phyloP scores from a whole-genome alignment of 257 asterid species.

The Linaria vulgaris region DNA sequence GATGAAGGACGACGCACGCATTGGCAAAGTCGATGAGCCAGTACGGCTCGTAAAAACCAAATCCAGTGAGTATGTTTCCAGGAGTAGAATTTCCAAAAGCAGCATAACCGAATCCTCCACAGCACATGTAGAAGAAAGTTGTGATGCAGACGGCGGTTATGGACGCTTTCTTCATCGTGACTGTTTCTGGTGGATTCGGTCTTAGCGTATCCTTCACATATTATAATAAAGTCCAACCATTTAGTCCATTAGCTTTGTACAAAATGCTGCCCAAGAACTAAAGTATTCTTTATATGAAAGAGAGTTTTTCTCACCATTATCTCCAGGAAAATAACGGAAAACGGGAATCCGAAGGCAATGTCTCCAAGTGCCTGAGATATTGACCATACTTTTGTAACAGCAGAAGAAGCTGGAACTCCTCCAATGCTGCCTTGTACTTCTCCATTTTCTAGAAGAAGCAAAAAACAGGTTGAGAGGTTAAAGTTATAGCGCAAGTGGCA shows the following conservation, averaged over 20 bases:
- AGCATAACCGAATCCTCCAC: conserved; percentile 94
- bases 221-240: conserved; percentile 4
- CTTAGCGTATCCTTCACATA: conserved; percentile 63
- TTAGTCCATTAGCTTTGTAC: neutral
- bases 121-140: conserved; percentile 70
- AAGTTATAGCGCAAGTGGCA: neutral
- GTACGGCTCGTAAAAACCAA: conserved; percentile 74
- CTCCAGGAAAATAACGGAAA: conserved; percentile 58
- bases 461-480: neutral
- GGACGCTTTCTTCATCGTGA: conserved; percentile 75
- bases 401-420: conserved; percentile 50
- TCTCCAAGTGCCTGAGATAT: conserved; percentile 71
- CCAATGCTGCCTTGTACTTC: conserved; percentile 58
- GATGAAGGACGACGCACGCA: conserved; percentile 76
- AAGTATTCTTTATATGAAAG: neutral
- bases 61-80: conserved; percentile 83
- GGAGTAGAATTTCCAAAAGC: conserved; percentile 87
- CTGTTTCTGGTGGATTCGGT: conserved; percentile 62
- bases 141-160: conserved; percentile 43
- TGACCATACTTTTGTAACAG: conserved; percentile 51
- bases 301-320: conserved; percentile 49
- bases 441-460: conserved; percentile 52
- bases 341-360: conserved; percentile 79
- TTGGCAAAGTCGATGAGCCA: conserved; percentile 89
- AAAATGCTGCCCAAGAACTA: conserved; percentile 1